Percentiles rank a stretch among this genome's conserved stretches.
phyloP scores from a whole-genome alignment of 441 rosid species.

The Gossypium trilobum region DNA sequence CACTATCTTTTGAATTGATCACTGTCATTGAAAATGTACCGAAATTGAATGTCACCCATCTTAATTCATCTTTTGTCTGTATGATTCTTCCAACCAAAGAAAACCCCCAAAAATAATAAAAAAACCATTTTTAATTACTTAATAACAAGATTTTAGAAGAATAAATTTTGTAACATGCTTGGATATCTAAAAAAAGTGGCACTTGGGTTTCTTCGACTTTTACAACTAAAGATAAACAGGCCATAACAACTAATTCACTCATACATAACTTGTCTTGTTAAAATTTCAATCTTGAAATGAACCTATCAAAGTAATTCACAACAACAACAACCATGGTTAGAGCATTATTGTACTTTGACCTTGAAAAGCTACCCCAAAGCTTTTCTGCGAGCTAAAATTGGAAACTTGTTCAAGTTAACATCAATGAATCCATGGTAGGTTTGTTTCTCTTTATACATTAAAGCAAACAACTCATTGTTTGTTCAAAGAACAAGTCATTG shows the following conservation, averaged over 20 bases:
- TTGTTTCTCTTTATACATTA: conserved; percentile 39
- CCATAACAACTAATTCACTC: conserved; percentile 50
- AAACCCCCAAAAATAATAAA: not conserved
- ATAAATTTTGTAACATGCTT: conserved; percentile 30
- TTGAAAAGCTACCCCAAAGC: conserved; percentile 51
- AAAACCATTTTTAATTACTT: not conserved
- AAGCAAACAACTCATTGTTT: conserved; percentile 30
- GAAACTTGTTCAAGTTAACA: conserved; percentile 32
- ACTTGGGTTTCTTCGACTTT: conserved; percentile 58
- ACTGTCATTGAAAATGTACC: conserved; percentile 39
- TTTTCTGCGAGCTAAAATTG: conserved; percentile 31
- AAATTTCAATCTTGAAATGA: conserved; percentile 32
- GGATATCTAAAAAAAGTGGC: conserved; percentile 48
- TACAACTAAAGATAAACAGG: conserved; percentile 57
- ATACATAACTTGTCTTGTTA: conserved; percentile 57
- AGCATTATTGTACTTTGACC: conserved; percentile 37
- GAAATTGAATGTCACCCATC: conserved; percentile 30
- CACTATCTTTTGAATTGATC: conserved; percentile 43
- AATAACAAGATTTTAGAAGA: conserved; percentile 11
- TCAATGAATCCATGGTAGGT: conserved; percentile 20
- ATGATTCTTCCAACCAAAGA: conserved; percentile 40
- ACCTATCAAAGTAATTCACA: conserved; percentile 62
- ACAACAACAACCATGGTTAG: conserved; percentile 39
- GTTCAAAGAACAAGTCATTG: conserved; percentile 38
- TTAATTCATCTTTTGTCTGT: too few species aligned